These are phyloP conservation scores for Mycena olivaceomarginata DNA, from an alignment of 768 basidiomycete species.

Conservation along the genomic window DNA sequence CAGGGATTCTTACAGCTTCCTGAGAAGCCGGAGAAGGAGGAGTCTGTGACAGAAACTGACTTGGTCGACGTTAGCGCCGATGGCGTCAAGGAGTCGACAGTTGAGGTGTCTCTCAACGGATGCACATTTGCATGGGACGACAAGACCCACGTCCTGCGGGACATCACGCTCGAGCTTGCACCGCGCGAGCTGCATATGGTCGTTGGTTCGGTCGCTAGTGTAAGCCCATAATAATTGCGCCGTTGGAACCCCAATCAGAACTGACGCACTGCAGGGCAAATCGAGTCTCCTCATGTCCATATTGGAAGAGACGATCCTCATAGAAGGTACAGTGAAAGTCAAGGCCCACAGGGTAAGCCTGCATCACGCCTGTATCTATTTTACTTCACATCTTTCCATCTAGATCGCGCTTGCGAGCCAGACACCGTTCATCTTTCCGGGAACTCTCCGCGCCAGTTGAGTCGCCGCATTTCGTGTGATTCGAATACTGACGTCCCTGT, in stretches of 20 bases:
- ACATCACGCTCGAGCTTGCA: constrained; percentile 26
- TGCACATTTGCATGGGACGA: constrained; percentile 38
- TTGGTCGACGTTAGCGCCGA: constrained; percentile 17
- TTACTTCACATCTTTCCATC: neutral
- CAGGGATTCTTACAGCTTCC: constrained; percentile 39
- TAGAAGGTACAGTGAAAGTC: constrained; percentile 9
- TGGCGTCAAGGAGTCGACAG: constrained; percentile 6
- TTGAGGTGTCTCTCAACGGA: constrained; percentile 23
- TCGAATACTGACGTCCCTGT: neutral
- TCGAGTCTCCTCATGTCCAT: constrained; percentile 42
- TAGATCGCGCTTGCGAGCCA: constrained; percentile 38
- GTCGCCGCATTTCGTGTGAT: neutral
- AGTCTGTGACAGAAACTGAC: neutral
- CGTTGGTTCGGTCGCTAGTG: constrained; percentile 39
- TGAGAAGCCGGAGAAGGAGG: constrained; percentile 18
- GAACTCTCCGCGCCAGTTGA: constrained; percentile 37
- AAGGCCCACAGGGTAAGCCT: constrained; percentile 23
- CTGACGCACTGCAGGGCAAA: constrained; percentile 22
- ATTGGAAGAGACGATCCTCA: constrained; percentile 25
- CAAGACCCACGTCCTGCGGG: constrained; percentile 11
- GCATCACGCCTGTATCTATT: neutral
- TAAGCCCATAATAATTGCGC: neutral
- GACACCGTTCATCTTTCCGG: constrained; percentile 38
- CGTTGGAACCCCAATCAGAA: neutral
- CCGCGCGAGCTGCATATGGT: constrained; percentile 37